These are phyloP conservation scores for Diversispora eburnea DNA, from an alignment of 192 early-diverging fungal species.

Conservation along the genomic window DNA sequence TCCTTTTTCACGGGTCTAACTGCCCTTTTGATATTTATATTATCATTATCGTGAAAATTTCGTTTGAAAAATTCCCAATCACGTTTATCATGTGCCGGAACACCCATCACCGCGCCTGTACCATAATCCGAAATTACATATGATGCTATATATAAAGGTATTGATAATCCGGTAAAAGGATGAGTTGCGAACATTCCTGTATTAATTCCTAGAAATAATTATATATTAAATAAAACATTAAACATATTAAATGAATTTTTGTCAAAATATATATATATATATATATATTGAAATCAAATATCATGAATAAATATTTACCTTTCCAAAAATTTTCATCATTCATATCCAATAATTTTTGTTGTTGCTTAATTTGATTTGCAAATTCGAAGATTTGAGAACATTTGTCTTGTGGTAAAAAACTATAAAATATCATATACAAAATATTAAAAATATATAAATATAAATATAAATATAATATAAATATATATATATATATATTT, in stretches of 20 bases:
- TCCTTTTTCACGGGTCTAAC: constrained; percentile 34
- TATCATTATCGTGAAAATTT: constrained; percentile 43
- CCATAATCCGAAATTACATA: constrained; percentile 78
- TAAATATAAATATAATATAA: too few relatives aligned
- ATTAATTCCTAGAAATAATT: constrained; percentile 42
- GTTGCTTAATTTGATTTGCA: constrained; percentile 19
- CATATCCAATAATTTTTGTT: background rate
- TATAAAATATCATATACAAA: background rate
- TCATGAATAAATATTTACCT: constrained; percentile 21
- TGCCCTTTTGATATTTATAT: constrained; percentile 44
- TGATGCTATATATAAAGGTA: constrained; percentile 70
- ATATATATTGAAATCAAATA: background rate
- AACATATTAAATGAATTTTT: background rate
- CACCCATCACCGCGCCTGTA: constrained; percentile 84
- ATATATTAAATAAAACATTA: background rate
- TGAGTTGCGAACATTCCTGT: constrained; percentile 64
- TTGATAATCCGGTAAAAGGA: constrained; percentile 50
- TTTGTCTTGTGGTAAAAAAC: constrained; percentile 7
- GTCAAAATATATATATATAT: too few relatives aligned
- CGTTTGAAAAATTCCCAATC: constrained; percentile 64
- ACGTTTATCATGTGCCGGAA: constrained; percentile 74
- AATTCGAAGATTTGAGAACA: constrained; percentile 29
- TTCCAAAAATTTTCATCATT: constrained; percentile 34
- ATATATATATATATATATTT: background rate
- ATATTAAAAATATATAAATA: background rate